phyloP scores from a whole-genome alignment of 2,329 filamentous ascomycete species.

The Fusarium dlaminii region DNA sequence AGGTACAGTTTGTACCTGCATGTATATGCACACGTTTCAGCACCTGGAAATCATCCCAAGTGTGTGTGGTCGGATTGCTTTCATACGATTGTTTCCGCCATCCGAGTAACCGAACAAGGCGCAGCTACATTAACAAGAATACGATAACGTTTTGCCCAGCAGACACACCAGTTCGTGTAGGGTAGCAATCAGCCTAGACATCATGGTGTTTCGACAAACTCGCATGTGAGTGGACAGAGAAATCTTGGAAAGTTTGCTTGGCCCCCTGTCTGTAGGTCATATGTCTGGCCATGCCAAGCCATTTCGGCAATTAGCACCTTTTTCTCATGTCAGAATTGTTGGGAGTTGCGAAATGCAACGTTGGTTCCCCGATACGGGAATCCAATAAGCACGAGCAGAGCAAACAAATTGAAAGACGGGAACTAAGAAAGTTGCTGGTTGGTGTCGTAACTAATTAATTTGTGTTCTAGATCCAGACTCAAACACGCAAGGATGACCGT shows the following conservation, averaged over 20 bases:
- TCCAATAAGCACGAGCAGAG: background rate
- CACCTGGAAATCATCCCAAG: background rate
- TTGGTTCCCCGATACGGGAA: conserved; percentile 5
- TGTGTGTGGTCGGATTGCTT: conserved; percentile 1
- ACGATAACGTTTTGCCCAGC: background rate
- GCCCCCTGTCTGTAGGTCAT: conserved; percentile 13
- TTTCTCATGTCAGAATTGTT: conserved; percentile 4
- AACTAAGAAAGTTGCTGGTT: conserved; percentile 14
- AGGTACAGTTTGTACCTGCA: conserved; percentile 20
- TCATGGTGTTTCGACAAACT: conserved; percentile 18
- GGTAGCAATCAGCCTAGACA: conserved; percentile 17
- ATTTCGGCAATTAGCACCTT: conserved; percentile 13
- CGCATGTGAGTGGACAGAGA: conserved; percentile 25
- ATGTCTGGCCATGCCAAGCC: conserved; percentile 7
- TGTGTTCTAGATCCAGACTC: background rate
- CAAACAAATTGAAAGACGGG: background rate
- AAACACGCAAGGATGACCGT: conserved; percentile 11
- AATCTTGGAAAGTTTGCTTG: conserved; percentile 10
- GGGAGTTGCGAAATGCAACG: conserved; percentile 13
- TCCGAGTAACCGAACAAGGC: conserved; percentile 10
- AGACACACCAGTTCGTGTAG: conserved; percentile 14
- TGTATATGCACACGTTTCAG: conserved; percentile 11
- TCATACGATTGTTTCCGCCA: background rate
- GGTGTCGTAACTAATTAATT: background rate
- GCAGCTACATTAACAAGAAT: conserved; percentile 19